phyloP scores from a whole-genome alignment of 176 grass and related monocot genomes.

The Hordeum marinum region DNA sequence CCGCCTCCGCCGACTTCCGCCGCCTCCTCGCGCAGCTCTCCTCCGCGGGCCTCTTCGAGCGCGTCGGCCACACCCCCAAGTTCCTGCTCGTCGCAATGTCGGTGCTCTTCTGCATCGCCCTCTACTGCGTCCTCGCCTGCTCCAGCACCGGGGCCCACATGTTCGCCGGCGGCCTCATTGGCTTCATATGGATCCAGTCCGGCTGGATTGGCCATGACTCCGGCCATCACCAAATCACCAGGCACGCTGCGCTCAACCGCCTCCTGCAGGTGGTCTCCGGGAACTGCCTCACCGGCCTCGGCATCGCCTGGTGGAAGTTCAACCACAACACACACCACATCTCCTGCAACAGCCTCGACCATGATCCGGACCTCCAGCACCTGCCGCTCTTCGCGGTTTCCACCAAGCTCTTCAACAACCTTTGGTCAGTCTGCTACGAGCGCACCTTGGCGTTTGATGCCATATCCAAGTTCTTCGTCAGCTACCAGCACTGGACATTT shows the following conservation, averaged over 20 bases:
- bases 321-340: constrained; percentile 97
- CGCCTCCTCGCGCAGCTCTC: constrained; percentile 62
- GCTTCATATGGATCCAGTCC: constrained; percentile 74
- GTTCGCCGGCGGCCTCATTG: constrained; percentile 49
- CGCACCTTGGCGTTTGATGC: constrained; percentile 62
- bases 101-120: constrained; percentile 31
- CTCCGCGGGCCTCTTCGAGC: constrained; percentile 64
- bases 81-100: constrained; percentile 27
- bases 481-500: constrained; percentile 97
- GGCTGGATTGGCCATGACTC: constrained; percentile 95
- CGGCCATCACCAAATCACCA: constrained; percentile 63
- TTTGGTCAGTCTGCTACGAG: constrained; percentile 65
- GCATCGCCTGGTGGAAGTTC: constrained; percentile 95
- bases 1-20: constrained; percentile 60
- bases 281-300: constrained; percentile 86
- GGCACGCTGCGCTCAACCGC: constrained; percentile 35
- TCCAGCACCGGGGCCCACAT: constrained; percentile 31
- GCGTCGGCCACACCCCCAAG: constrained; percentile 32
- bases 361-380: constrained; percentile 96
- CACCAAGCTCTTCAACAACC: constrained; percentile 53
- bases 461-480: constrained; percentile 59
- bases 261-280: constrained; percentile 61
- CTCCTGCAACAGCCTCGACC: constrained; percentile 89
- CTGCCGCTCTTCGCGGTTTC: constrained; percentile 88
- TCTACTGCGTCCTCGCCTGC: constrained; percentile 37